A percentile compares a stretch with the other conserved stretches of the same genome.
phyloP scores from a whole-genome alignment of 2,329 filamentous ascomycete genomes.

The Massarina eburnea region DNA sequence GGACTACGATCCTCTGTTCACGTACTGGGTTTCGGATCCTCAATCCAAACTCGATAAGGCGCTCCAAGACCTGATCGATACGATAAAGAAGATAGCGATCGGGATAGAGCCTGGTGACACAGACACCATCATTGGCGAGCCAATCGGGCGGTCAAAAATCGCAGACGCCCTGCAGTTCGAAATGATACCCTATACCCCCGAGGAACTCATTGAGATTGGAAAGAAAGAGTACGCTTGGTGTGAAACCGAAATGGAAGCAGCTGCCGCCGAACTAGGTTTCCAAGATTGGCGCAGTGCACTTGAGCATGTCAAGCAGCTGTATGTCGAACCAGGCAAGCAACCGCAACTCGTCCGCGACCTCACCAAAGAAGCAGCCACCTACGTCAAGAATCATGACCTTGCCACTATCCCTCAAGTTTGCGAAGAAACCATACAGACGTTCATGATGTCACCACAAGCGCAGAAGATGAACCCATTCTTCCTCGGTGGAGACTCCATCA shows the following conservation, averaged over 20 bases:
- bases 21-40: constrained; percentile 58
- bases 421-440: constrained; percentile 57
- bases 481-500: constrained; percentile 57
- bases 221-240: constrained; percentile 59
- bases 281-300: constrained; percentile 57
- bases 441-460: constrained; percentile 57
- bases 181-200: constrained; percentile 61
- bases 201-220: constrained; percentile 57
- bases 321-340: constrained; percentile 58
- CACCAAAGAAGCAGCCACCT: constrained; percentile 54
- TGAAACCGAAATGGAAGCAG: constrained; percentile 56
- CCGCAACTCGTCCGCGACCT: constrained; percentile 55
- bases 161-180: constrained; percentile 57
- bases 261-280: constrained; percentile 53
- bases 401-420: constrained; percentile 59
- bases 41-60: constrained; percentile 45
- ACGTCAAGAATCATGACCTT: constrained; percentile 57
- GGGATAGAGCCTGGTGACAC: constrained; percentile 49
- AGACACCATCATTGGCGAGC: constrained; percentile 59
- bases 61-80: constrained; percentile 39
- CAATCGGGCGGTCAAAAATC: constrained; percentile 56
- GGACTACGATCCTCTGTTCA: constrained; percentile 59
- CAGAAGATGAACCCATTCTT: constrained; percentile 64
- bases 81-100: constrained; percentile 48
- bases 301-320: constrained; percentile 58